Evolutionary conservation across 2,329 filamentous ascomycete species (phyloP), one percentile per base, ranked within the genome.

Genomic region (Fusarium cicatricum): DNA sequence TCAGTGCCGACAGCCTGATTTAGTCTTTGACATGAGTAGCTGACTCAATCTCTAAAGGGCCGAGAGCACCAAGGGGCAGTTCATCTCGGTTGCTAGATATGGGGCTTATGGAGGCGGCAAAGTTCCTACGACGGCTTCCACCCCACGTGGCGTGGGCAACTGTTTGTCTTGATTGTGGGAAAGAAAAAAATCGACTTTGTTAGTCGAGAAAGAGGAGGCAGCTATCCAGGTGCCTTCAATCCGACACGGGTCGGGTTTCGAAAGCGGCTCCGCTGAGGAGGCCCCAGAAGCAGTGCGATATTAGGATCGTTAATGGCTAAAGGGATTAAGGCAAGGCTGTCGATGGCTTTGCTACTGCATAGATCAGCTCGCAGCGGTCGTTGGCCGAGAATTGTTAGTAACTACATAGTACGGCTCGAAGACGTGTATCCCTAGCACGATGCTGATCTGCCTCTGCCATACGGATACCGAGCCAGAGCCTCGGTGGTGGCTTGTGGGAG

Each of bases 121-220:
- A 23, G 38, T 34, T 50, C 42, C 52, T 44, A 60, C 17, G 38
- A n/a, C 36, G 52, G 28, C 33, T 29, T 32, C 52, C 47, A 29
- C 56, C 61, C 65, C 65, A 65, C 65, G 65, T 68, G 61, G 56
- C 64, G 48, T 50, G 33, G 53, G 54, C 37, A 59, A 39, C 53
- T 55, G 44, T 19, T 40, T 60, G 37, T 63, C 33, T 16, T 31
- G 15, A 32, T 32, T 23, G 28, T 15, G 44, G 34, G n/a, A 12
- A 41, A 14, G 23, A 10, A 6, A 29, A 16, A 11, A 12, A 38
- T 17, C 19, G 16, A 31, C 17, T n/a, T 16, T 34, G 11, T 57
- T 54, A 37, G 36, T 49, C 26, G 47, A 40, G 3, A 23, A 38
- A 38, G 36, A 29, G 21, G 38, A n/a, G 16, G 28, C 41, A 47